Evolutionary conservation across 1,284 basidiomycete species (phyloP).

Genomic region (Ustilago xerochloae): DNA sequence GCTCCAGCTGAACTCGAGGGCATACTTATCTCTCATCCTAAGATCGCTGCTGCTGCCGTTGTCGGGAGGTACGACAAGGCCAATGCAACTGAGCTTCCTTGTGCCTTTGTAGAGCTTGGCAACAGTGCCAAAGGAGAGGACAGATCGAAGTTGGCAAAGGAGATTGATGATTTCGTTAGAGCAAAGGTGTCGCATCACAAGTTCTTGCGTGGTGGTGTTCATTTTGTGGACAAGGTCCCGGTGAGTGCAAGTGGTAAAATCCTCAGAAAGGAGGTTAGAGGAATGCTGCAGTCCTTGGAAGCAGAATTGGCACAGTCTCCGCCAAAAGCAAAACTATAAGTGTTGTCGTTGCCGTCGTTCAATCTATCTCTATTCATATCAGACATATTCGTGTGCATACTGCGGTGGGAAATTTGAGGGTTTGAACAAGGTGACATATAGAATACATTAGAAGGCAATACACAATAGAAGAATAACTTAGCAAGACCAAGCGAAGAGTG

Average conservation of each 20-base stretch:
- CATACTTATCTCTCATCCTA: constrained; percentile 37
- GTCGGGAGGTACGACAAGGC: constrained; percentile 51
- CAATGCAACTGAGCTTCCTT: constrained; percentile 46
- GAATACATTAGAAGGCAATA: background rate
- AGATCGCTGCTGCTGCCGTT: constrained; percentile 57
- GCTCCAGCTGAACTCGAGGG: constrained; percentile 62
- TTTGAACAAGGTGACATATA: background rate
- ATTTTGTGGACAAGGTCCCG: constrained; percentile 38
- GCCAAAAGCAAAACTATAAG: constrained; percentile 25
- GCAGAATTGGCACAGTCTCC: background rate
- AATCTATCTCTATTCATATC: too few relatives aligned
- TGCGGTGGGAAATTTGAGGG: too few relatives aligned
- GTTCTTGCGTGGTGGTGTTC: constrained; percentile 43
- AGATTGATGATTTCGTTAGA: constrained; percentile 36
- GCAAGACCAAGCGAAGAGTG: background rate
- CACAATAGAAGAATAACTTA: background rate
- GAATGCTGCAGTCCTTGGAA: constrained; percentile 15
- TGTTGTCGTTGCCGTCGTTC: too few relatives aligned
- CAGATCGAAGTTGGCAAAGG: constrained; percentile 7
- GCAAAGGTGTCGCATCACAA: constrained; percentile 42
- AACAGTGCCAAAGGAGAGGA: background rate
- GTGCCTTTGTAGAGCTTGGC: constrained; percentile 42
- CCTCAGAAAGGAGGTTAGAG: constrained; percentile 36
- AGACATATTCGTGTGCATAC: too few relatives aligned
- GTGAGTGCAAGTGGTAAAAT: constrained; percentile 50